Percentiles rank a stretch among this genome's conserved stretches.
phyloP scores from a whole-genome alignment of 305 asterid species.

The Fraxinus angustifolia region DNA sequence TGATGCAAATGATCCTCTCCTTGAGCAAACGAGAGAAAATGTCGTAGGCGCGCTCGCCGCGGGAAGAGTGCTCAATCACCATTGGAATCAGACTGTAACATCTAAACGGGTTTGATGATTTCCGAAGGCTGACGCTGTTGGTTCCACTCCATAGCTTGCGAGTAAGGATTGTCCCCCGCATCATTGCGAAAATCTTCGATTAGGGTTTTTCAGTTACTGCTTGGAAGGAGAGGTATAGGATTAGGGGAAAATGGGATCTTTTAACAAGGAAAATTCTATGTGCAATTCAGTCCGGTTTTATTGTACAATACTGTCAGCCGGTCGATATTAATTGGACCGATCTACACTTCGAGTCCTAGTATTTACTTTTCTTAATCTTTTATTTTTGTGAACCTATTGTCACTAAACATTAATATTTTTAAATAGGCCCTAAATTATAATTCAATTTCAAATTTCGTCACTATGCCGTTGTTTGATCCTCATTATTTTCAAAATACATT shows the following conservation, averaged over 20 bases:
- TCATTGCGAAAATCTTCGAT: constrained; percentile 15
- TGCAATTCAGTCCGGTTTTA: neutral
- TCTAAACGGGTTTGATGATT: constrained; percentile 20
- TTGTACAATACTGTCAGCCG: neutral
- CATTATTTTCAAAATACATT: neutral
- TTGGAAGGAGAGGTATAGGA: neutral
- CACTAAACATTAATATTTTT: neutral
- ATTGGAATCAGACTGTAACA: constrained; percentile 68
- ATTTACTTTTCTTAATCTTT: neutral
- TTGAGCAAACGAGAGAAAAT: constrained; percentile 82
- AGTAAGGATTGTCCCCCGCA: constrained; percentile 33
- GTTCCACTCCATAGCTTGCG: constrained; percentile 28
- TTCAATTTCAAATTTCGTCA: neutral
- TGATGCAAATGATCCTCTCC: constrained; percentile 89
- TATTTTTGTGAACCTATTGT: neutral
- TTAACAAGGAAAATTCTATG: neutral
- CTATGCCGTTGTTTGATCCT: neutral
- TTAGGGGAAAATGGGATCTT: neutral
- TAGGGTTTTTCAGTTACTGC: neutral
- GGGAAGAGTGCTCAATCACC: constrained; percentile 91
- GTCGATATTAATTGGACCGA: neutral
- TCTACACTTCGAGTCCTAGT: neutral
- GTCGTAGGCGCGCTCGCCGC: constrained; percentile 94
- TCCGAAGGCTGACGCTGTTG: constrained; percentile 13
- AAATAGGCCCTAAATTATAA: neutral